A percentile compares a stretch with the other conserved stretches of the same genome.
phyloP scores from a whole-genome alignment of 2,329 filamentous ascomycete genomes.

The Knoxdaviesia proteae region DNA sequence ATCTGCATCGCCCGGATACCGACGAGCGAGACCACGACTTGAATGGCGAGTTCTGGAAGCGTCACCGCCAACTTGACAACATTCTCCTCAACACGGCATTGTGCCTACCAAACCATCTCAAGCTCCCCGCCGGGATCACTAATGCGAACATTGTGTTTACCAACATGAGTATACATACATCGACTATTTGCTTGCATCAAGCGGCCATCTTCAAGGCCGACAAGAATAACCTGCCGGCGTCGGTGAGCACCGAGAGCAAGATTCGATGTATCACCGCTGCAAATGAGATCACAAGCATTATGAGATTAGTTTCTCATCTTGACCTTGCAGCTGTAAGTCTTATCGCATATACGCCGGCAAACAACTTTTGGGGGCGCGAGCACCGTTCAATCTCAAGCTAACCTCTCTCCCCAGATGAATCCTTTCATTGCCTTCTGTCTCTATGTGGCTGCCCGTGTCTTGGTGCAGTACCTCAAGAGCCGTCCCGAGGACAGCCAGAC shows the following conservation, averaged over 20 bases:
- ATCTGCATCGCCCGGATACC: constrained; percentile 68
- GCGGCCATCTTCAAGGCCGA: constrained; percentile 96
- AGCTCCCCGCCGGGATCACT: constrained; percentile 52
- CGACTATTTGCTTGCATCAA: constrained; percentile 92
- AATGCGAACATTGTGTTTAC: constrained; percentile 79
- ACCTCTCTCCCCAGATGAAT: constrained; percentile 47
- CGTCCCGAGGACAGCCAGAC: constrained; percentile 67
- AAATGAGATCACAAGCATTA: constrained; percentile 82
- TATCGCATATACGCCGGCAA: too few species aligned
- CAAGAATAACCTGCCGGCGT: constrained; percentile 56
- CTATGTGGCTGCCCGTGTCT: constrained; percentile 87
- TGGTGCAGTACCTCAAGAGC: constrained; percentile 90
- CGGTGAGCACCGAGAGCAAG: constrained; percentile 75
- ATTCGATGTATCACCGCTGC: constrained; percentile 82
- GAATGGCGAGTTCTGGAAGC: constrained; percentile 88
- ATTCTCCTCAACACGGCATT: constrained; percentile 75
- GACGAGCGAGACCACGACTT: constrained; percentile 73
- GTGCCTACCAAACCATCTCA: constrained; percentile 59
- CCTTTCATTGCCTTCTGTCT: constrained; percentile 90
- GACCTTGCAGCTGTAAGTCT: constrained; percentile 57
- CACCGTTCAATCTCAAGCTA: constrained; percentile 3
- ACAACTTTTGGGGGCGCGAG: not conserved
- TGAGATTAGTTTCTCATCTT: constrained; percentile 83
- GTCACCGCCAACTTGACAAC: constrained; percentile 75
- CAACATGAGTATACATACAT: constrained; percentile 95